Base-by-base conservation (phyloP, 2,329 filamentous ascomycete genomes). In the Plenodomus tracheiphilus region DNA sequence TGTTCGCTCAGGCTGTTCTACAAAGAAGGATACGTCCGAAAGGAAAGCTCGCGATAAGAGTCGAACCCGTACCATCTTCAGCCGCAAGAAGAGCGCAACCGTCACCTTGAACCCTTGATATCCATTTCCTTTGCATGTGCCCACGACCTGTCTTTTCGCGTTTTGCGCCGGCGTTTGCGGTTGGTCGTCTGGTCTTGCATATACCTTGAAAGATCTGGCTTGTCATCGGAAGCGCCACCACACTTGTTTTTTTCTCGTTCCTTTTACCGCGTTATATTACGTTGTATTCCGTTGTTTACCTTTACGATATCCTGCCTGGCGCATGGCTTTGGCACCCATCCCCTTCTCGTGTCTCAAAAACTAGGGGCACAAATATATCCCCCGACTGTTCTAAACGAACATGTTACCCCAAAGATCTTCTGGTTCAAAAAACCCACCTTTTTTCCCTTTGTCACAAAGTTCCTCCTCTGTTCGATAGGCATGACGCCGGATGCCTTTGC, bases 11-110 rank as follows among this genome's bases (percentile, higher is more conserved):
- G 56, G 78, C 77, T 54, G 80, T 79, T 68, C 70, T 5, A 40
- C 56, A 7, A 72, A 68, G 48, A 74, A 73, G 41, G 68, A 70
- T 40, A 57, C 59, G n/a, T 61, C 66, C 10, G 65, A 70, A 41
- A 89, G 87, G 72, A 89, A 89, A 69, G 66, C 79, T 35, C 83
- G 87, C 52, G 89, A 87, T 74, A 93, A 92, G 75, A 91, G 88
- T 21, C 85, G 86, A 54, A 85, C 87, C 2, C 81, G 89, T 60
- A 84, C 82, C 53, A 86, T 93, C 62, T 93, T 93, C 72, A 81
- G 85, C 54, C 77, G 81, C 56, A 85, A 84, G 71, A 78, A 81
- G 69, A 72, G 68, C 56, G 46, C 61, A 39, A 64, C 62, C 15
- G 41, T 46, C 37, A 56, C 53, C 51, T 51, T 48, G 35, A 47